Evolutionary conservation across 306 rosid genomes (phyloP), one percentile per base, ranked within the genome.

Genomic region (Vigna hirtella): DNA sequence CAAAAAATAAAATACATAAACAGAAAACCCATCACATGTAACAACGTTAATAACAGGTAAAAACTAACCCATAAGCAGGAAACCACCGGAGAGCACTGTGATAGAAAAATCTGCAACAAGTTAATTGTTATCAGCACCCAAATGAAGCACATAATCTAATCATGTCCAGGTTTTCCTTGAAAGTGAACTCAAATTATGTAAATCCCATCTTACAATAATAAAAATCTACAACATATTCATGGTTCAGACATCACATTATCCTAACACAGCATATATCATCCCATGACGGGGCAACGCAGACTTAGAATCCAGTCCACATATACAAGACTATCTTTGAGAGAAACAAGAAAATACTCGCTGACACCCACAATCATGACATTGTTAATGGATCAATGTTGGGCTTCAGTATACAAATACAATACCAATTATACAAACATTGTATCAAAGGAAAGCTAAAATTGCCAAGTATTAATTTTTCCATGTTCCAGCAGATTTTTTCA

Each of bases 31-130:
- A 66, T 72, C 58, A 66, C 59, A 79, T 18, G 30, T 53, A 57
- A 20, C 50, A 30, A 26, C 12, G 2, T 63, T 12, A 42, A 52
- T 40, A 66, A 77, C 16, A 64, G 22, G 49, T 34, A 63, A 74
- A 88, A 73, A 88, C 98, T 86, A 80, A 92, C 98, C 93, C 97
- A 62, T 77, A 89, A 72, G 87, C 63, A 62, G 98, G 98, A 82
- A 92, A 95, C 98, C 98, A 95, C 79, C 12, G 85, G 65, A 92
- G 98, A 81, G 98, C 97, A 72, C 97, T 92, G 62, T 91, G 98
- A 84, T 92, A 92, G 87, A 92, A 95, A 81, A 95, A 92, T 78
- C 98, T 95, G 93, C 84, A 81, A 82, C 40, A 63, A 15, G 59
- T 30, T 55, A 61, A 73, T 17, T 74, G 65, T 73, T 34, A 62